Percentiles rank a stretch among this genome's conserved stretches.
phyloP scores from a whole-genome alignment of 495 filamentous ascomycete species.

The Xanthoparmelia taractica region DNA sequence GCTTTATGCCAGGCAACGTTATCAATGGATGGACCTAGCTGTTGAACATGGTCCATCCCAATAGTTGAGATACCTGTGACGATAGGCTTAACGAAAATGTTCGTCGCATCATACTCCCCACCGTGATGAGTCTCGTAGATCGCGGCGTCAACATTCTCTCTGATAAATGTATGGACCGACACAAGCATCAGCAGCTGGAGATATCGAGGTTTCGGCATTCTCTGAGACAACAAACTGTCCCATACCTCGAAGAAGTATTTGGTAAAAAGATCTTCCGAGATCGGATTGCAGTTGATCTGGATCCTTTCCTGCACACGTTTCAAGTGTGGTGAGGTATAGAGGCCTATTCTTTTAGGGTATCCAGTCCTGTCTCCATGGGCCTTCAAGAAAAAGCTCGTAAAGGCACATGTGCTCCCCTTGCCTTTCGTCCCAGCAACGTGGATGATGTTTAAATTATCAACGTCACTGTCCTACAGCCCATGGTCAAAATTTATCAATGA shows the following conservation, averaged over 20 bases:
- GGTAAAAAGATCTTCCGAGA: constrained; percentile 47
- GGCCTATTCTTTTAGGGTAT: constrained; percentile 42
- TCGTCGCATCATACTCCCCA: constrained; percentile 78
- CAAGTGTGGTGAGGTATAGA: constrained; percentile 64
- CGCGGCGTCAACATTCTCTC: constrained; percentile 60
- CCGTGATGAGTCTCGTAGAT: constrained; percentile 80
- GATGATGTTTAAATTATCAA: constrained; percentile 33
- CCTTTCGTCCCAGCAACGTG: constrained; percentile 47
- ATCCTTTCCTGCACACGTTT: constrained; percentile 57
- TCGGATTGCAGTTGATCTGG: constrained; percentile 45
- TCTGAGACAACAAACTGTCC: constrained; percentile 43
- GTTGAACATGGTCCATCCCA: constrained; percentile 69
- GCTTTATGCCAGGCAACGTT: constrained; percentile 88
- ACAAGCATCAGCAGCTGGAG: constrained; percentile 62
- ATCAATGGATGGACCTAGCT: constrained; percentile 66
- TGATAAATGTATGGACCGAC: constrained; percentile 66
- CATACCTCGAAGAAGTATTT: constrained; percentile 61
- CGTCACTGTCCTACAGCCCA: not conserved
- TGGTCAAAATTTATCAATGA: no score
- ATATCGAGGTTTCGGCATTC: constrained; percentile 49
- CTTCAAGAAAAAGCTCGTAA: constrained; percentile 35
- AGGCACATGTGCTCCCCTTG: constrained; percentile 47
- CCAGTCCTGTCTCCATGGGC: constrained; percentile 31
- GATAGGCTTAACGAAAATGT: constrained; percentile 59
- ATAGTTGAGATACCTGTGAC: constrained; percentile 64